Evolutionary conservation across 305 asterid genomes (phyloP).

Genomic region (Fraxinus floribunda): DNA sequence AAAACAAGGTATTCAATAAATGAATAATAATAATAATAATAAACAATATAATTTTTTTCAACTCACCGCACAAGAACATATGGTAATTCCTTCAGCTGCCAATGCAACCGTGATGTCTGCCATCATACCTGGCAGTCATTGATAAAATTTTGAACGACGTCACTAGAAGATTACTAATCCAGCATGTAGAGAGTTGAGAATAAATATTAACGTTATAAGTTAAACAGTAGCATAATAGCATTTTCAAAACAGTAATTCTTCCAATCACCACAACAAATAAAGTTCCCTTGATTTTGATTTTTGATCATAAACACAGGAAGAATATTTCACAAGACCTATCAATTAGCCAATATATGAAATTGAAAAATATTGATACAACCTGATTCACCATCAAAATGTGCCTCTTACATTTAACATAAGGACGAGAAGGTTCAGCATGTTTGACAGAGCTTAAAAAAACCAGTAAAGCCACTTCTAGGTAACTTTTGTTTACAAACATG

Average conservation of each 20-base stretch:
- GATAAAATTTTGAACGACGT: slow-evolving; percentile 3
- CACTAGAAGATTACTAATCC: background rate
- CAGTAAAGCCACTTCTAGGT: background rate
- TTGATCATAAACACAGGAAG: background rate
- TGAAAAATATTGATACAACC: background rate
- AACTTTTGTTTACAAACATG: background rate
- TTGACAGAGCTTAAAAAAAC: background rate
- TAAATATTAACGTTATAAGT: background rate
- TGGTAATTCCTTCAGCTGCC: slow-evolving; percentile 66
- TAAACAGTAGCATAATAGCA: background rate
- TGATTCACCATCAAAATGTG: background rate
- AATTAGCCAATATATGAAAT: background rate
- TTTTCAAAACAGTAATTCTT: background rate
- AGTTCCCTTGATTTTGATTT: background rate
- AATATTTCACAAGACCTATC: background rate
- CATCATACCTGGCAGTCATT: slow-evolving; percentile 69
- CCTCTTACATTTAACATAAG: background rate
- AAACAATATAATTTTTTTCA: background rate
- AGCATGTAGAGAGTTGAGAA: background rate
- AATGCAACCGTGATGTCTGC: slow-evolving; percentile 78
- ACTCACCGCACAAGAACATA: slow-evolving; percentile 91
- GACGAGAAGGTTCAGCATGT: background rate
- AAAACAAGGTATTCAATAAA: background rate
- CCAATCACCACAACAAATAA: background rate
- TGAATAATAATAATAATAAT: background rate